Conservation (phyloP, 2,329 filamentous ascomycete species). For the Rugonectria rugulosa region DNA sequence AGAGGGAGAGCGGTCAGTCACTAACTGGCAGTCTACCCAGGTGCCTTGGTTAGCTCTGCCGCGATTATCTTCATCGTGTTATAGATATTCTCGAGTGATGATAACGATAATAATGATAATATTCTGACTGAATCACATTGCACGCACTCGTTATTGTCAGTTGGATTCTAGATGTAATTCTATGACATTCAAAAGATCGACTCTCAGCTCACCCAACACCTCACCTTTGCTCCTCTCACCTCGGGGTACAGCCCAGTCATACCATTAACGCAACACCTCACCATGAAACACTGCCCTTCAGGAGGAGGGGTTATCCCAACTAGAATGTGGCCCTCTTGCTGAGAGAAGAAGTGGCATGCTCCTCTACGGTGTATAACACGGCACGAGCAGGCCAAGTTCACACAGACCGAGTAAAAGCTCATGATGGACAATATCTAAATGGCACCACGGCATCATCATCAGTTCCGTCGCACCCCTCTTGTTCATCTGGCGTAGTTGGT, state of each 20-base stretch:
- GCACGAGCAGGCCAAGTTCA: not conserved
- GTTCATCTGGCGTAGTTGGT: slow-evolving; percentile 3
- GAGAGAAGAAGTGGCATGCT: not conserved
- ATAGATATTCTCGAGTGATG: not conserved
- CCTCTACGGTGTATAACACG: not conserved
- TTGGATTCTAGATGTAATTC: not conserved
- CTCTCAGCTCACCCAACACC: slow-evolving; percentile 3
- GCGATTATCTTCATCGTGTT: not conserved
- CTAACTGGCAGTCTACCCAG: not conserved
- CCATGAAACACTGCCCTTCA: slow-evolving; percentile 12
- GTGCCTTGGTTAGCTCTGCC: not conserved
- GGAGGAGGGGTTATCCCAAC: not conserved
- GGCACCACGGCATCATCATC: slow-evolving; percentile 16
- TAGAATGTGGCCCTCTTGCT: slow-evolving; percentile 7
- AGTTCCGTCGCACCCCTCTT: slow-evolving; percentile 18
- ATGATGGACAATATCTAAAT: no score
- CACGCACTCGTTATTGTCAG: slow-evolving; percentile 1
- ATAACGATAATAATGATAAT: not conserved
- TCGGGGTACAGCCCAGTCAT: slow-evolving; percentile 12
- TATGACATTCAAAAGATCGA: slow-evolving; percentile 8
- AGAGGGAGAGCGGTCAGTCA: not conserved
- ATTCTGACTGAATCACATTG: not conserved
- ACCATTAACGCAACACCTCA: slow-evolving; percentile 18
- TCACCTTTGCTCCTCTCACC: slow-evolving; percentile 8
- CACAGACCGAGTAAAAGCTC: no score